Evolutionary conservation across 345 rosid species (phyloP).

Genomic region (Salix koriyanagi): DNA sequence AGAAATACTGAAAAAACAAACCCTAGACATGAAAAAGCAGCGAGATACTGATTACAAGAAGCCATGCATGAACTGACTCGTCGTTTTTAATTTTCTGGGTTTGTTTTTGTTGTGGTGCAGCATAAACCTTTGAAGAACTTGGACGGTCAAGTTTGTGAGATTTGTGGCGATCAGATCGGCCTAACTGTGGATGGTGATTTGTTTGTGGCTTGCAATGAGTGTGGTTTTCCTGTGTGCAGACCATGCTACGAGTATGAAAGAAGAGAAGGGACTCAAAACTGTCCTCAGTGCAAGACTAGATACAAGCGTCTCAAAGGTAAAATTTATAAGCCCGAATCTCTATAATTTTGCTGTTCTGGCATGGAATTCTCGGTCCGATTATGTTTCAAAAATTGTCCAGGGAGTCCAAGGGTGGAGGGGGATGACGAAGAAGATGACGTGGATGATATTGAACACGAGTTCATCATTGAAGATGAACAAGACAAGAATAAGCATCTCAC

Average conservation of each 20-base stretch:
- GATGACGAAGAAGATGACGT: slow-evolving; percentile 95
- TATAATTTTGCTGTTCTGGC: not conserved
- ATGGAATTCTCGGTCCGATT: not conserved
- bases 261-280: slow-evolving; percentile 81
- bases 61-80: not conserved
- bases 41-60: not conserved
- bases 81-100: not conserved
- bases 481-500: slow-evolving; percentile 59
- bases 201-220: slow-evolving; percentile 96
- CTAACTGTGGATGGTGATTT: slow-evolving; percentile 85
- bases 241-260: slow-evolving; percentile 98
- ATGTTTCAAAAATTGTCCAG: slow-evolving; percentile 26
- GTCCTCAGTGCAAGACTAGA: slow-evolving; percentile 94
- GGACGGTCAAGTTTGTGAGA: slow-evolving; percentile 94
- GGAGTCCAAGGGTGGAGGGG: slow-evolving; percentile 89
- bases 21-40: not conserved
- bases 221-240: slow-evolving; percentile 90
- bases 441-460: slow-evolving; percentile 92
- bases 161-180: slow-evolving; percentile 82
- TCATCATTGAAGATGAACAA: slow-evolving; percentile 77
- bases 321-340: no score
- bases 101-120: slow-evolving; percentile 36
- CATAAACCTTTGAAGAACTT: slow-evolving; percentile 79
- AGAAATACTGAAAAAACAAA: not conserved
- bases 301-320: slow-evolving; percentile 94